These are phyloP conservation scores for Neurospora sp. DNA, from an alignment of 495 filamentous ascomycete genomes.

Conservation along the genomic window DNA sequence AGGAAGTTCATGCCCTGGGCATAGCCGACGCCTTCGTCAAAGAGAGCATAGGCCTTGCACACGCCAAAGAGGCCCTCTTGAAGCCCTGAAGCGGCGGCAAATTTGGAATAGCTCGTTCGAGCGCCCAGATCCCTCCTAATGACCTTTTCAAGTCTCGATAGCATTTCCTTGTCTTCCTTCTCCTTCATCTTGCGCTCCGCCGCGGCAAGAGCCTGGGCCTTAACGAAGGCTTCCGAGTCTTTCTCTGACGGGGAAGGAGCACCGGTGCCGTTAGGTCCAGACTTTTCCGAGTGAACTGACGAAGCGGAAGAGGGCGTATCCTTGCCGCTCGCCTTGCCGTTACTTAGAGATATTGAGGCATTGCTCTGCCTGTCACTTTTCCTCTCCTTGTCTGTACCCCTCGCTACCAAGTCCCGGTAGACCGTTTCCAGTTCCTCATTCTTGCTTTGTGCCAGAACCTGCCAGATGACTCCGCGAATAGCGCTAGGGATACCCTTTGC, in stretches of 20 bases:
- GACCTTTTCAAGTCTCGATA: slow-evolving; percentile 78
- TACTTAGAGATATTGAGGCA: slow-evolving; percentile 14
- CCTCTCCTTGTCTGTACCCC: slow-evolving; percentile 73
- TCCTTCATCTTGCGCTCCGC: slow-evolving; percentile 62
- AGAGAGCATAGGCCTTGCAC: slow-evolving; percentile 95
- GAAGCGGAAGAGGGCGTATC: slow-evolving; percentile 69
- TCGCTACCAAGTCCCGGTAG: slow-evolving; percentile 70
- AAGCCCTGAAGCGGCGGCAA: slow-evolving; percentile 72
- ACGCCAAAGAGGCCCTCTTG: slow-evolving; percentile 92
- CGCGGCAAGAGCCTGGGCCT: slow-evolving; percentile 54
- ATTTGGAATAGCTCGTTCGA: slow-evolving; percentile 93
- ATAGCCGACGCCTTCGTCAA: slow-evolving; percentile 90
- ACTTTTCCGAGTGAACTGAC: slow-evolving; percentile 72
- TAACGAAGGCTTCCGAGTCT: slow-evolving; percentile 53
- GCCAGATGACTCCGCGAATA: slow-evolving; percentile 95
- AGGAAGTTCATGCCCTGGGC: slow-evolving; percentile 99
- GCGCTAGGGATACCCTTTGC: slow-evolving; percentile 89
- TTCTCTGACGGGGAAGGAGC: slow-evolving; percentile 48
- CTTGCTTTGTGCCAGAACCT: slow-evolving; percentile 89
- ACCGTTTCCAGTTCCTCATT: slow-evolving; percentile 81
- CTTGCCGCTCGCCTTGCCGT: slow-evolving; percentile 36
- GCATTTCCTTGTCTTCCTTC: slow-evolving; percentile 59
- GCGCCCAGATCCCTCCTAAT: slow-evolving; percentile 87
- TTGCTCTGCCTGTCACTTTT: slow-evolving; percentile 42
- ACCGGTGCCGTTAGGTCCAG: slow-evolving; percentile 52